Evolutionary conservation across 441 rosid species (phyloP).

Genomic region (Populus trichocarpa): DNA sequence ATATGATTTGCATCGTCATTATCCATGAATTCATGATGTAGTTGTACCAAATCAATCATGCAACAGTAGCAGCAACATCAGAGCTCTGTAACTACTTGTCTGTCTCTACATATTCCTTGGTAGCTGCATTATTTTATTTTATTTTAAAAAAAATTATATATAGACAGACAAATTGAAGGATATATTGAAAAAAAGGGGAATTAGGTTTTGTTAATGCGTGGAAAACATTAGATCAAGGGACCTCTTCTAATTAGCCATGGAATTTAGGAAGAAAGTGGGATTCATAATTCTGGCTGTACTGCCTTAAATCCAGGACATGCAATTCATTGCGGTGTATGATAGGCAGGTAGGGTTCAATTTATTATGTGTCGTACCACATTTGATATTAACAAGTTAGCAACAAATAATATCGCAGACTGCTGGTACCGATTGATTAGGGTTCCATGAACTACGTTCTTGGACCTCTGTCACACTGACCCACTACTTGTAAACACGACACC

Average conservation of each 20-base stretch:
- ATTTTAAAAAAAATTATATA: slow-evolving; percentile 32
- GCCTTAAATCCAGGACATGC: background rate
- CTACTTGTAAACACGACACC: too few relatives aligned
- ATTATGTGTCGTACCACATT: background rate
- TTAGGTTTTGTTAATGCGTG: background rate
- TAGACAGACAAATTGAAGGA: too few relatives aligned
- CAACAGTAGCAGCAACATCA: slow-evolving; percentile 78
- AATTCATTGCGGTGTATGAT: background rate
- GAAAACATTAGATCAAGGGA: background rate
- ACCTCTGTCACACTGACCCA: too few relatives aligned
- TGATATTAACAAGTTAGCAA: background rate
- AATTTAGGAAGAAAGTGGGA: background rate
- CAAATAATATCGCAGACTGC: background rate
- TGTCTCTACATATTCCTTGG: slow-evolving; percentile 62
- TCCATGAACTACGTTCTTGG: background rate
- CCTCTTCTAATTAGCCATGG: background rate
- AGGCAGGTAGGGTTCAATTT: slow-evolving; percentile 1
- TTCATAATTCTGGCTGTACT: background rate
- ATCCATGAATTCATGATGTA: too few relatives aligned
- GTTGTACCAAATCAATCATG: background rate
- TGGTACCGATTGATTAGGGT: background rate
- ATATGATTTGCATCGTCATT: too few relatives aligned
- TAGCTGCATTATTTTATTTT: slow-evolving; percentile 82
- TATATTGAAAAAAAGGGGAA: too few relatives aligned
- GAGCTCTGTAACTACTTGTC: slow-evolving; percentile 73